Evolutionary conservation across 345 rosid species (phyloP), one percentile per base, ranked within the genome.

Genomic region (Corchorus olitorius): DNA sequence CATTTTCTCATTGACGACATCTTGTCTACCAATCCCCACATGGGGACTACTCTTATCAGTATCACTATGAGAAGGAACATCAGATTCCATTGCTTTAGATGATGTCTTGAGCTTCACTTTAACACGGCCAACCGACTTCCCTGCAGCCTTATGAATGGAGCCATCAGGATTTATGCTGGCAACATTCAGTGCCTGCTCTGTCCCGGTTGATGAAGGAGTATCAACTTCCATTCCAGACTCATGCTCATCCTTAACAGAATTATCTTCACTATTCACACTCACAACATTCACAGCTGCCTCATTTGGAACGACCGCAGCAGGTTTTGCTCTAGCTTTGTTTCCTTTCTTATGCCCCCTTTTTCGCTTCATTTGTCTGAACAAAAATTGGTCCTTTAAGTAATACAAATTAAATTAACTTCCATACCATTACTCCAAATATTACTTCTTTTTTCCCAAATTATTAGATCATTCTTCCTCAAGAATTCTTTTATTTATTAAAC

Each of bases 51-150:
- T 87, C 89, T 86, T 87, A 70, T 81, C 94, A 1, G 86, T 81
- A 83, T 88, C 96, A 75, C 83, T 80, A 46, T 82, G 89, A 8
- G 77, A 77, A 4, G 75, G 72, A 17, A 79, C 82, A 67, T 88
- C 88, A 4, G 91, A 86, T 53, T 92, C 97, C 69, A 89, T 77
- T 9, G 81, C 49, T 87, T 87, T 92, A 0, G 74, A 70, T 0
- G 94, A 78, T 71, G 91, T 86, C 88, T 90, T 92, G 64, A 93
- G 80, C 87, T 93, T 93, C 43, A 96, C 97, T 84, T 96, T 92
- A 46, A 92, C 93, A 49, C 90, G 89, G 19, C 89, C 89, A 61
- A 87, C 81, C 0, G 90, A 73, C 76, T 85, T 93, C 2, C 77
- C 93, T 0, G 65, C 49, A 11, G 85, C 78, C 55, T 85, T 87